These are phyloP conservation scores for Zymoseptoria tritici DNA, from an alignment of 2,329 filamentous ascomycete species.

Conservation along the genomic window DNA sequence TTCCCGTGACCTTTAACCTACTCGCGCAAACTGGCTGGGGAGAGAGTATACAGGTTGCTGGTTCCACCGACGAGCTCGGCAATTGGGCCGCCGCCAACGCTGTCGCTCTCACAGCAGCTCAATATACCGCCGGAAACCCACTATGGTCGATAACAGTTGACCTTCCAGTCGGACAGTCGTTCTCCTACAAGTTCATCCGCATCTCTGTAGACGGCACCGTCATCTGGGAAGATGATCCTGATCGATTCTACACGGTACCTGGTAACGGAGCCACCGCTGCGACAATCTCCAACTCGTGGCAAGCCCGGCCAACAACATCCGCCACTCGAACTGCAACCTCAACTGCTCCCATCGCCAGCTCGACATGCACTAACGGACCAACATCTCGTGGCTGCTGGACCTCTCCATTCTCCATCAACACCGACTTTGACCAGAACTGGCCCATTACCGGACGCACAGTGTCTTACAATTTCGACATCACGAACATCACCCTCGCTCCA, in stretches of 20 bases:
- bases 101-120: slow-evolving; percentile 49
- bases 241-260: slow-evolving; percentile 37
- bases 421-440: slow-evolving; percentile 29
- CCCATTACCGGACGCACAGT: slow-evolving; percentile 28
- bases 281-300: slow-evolving; percentile 35
- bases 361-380: slow-evolving; percentile 26
- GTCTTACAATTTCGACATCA: slow-evolving; percentile 29
- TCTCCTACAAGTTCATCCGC: slow-evolving; percentile 57
- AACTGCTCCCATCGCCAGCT: slow-evolving; percentile 12
- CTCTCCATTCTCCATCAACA: slow-evolving; percentile 24
- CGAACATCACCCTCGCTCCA: slow-evolving; percentile 39
- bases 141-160: slow-evolving; percentile 54
- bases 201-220: slow-evolving; percentile 48
- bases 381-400: slow-evolving; percentile 25
- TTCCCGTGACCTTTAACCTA: slow-evolving; percentile 55
- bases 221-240: slow-evolving; percentile 57
- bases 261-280: slow-evolving; percentile 30
- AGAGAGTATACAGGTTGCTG: slow-evolving; percentile 59
- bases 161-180: slow-evolving; percentile 47
- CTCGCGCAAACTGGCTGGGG: slow-evolving; percentile 51
- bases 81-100: slow-evolving; percentile 51
- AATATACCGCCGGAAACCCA: slow-evolving; percentile 53
- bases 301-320: slow-evolving; percentile 12
- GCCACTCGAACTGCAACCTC: slow-evolving; percentile 12
- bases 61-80: slow-evolving; percentile 53